These are phyloP conservation scores for Xylaria arbuscula DNA, from an alignment of 2,329 filamentous ascomycete species.

Conservation along the genomic window DNA sequence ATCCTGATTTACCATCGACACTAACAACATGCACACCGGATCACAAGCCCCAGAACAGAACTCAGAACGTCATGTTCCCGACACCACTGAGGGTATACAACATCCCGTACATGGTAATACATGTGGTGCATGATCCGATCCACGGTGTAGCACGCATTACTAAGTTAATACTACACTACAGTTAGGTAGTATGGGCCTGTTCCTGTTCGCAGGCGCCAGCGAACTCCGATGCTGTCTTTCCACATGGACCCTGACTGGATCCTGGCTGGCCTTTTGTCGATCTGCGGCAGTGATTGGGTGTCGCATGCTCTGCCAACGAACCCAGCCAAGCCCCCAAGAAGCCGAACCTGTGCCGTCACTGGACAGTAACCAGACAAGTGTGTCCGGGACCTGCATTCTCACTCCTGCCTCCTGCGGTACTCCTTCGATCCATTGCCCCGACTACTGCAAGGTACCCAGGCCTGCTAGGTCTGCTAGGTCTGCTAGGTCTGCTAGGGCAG, in stretches of 20 bases:
- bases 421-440: constrained; percentile 8
- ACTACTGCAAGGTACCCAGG: constrained; percentile 39
- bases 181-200: too few species aligned
- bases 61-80: background rate
- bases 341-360: constrained; percentile 1
- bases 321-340: constrained; percentile 11
- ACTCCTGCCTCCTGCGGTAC: constrained; percentile 25
- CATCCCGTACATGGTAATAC: background rate
- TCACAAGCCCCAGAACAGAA: background rate
- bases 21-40: background rate
- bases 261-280: background rate
- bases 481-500: too few species aligned
- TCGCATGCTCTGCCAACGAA: constrained; percentile 10
- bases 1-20: too few species aligned
- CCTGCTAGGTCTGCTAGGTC: too few species aligned
- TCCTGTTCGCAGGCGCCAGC: constrained; percentile 13
- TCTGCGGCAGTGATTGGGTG: constrained; percentile 7
- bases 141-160: background rate
- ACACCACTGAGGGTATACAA: too few species aligned
- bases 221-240: constrained; percentile 14
- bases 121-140: background rate
- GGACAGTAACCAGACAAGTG: background rate
- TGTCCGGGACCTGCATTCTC: constrained; percentile 23
- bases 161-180: background rate
- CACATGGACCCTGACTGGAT: constrained; percentile 2